Evolutionary conservation across 805 yeast genomes (phyloP), one percentile per base, ranked within the genome.

Genomic region (Saccharomycopsis olivae): DNA sequence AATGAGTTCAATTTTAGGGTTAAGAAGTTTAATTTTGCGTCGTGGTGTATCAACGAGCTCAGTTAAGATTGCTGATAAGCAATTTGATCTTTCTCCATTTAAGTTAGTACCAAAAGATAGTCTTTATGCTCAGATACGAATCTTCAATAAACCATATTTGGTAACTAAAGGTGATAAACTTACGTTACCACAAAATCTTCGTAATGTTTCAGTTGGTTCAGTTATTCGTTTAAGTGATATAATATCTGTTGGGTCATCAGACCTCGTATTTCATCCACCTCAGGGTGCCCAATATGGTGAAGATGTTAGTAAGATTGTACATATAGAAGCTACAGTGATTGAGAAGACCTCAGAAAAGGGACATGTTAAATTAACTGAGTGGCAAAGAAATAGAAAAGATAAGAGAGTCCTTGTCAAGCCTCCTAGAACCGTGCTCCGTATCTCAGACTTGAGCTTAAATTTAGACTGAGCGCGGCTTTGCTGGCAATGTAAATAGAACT

Each of bases 111-210:
- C 54, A n/a, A 72, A 78, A 36, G 72, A 73, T 45, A 73, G 73
- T 47, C 60, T 89, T 24, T 92, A 86, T 55, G 97, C 97, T 34
- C 68, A 84, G 6, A 70, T 89, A 49, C 76, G 74, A 50, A 71
- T 92, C 29, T 92, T 86, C 63, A 75, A 79, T 59, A 76, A 86
- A 59, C 85, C 92, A 32, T 87, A 84, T 54, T 65, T 92, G 46
- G 92, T 92, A 14, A 87, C 97, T 19, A 74, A 78, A 49, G 99
- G 99, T 17, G 99, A 92, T 58, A 71, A 68, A 49, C 71, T 92
- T 38, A 70, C 76, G 18, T 60, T 92, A 29, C 96, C 96, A 2
- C 88, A 73, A 59, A 72, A 75, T 48, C 55, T 92, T 65, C 79
- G 76, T 51, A 72, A 75, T 39, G 92, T 80, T 9, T 68, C 76